A percentile compares a stretch with the other conserved stretches of the same genome.
Conservation (phyloP, 2,329 filamentous ascomycete genomes). For the Penicillium verrucosum region DNA sequence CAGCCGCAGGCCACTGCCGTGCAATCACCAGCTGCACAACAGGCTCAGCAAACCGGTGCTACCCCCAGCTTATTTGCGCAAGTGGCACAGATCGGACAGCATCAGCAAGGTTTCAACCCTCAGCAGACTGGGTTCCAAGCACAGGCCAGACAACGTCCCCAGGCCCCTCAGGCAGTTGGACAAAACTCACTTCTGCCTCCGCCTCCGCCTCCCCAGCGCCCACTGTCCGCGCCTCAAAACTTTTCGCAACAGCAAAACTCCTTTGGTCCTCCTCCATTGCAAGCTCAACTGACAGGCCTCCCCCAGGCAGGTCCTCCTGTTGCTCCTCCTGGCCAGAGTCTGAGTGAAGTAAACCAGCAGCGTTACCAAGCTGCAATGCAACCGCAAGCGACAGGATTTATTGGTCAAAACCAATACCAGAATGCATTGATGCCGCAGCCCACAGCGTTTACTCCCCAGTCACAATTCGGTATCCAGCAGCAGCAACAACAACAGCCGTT, state of each 20-base stretch:
- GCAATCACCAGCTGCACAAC: conserved; percentile 34
- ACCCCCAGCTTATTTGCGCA: conserved; percentile 52
- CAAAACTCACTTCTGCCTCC: conserved; percentile 67
- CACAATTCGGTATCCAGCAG: conserved; percentile 45
- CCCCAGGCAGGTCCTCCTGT: conserved; percentile 57
- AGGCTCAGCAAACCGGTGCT: conserved; percentile 43
- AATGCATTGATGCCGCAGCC: conserved; percentile 45
- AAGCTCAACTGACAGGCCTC: conserved; percentile 78
- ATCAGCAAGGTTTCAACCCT: conserved; percentile 27
- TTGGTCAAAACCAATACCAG: conserved; percentile 39
- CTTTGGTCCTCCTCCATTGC: conserved; percentile 71
- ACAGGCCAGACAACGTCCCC: conserved; percentile 63
- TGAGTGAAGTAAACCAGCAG: conserved; percentile 68
- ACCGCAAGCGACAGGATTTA: conserved; percentile 64
- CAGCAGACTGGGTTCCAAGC: conserved; percentile 42
- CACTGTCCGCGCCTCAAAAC: conserved; percentile 83
- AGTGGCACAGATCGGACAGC: conserved; percentile 35
- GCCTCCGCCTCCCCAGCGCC: conserved; percentile 75
- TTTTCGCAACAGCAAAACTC: conserved; percentile 66
- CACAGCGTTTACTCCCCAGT: conserved; percentile 47
- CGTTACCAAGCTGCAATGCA: conserved; percentile 59
- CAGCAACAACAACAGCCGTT: conserved; percentile 46
- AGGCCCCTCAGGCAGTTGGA: conserved; percentile 62
- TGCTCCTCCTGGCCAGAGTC: conserved; percentile 70
- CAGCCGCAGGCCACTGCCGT: conserved; percentile 46